Base-by-base conservation (phyloP, 208 protist species). In the Wallacemonas sp. region DNA sequence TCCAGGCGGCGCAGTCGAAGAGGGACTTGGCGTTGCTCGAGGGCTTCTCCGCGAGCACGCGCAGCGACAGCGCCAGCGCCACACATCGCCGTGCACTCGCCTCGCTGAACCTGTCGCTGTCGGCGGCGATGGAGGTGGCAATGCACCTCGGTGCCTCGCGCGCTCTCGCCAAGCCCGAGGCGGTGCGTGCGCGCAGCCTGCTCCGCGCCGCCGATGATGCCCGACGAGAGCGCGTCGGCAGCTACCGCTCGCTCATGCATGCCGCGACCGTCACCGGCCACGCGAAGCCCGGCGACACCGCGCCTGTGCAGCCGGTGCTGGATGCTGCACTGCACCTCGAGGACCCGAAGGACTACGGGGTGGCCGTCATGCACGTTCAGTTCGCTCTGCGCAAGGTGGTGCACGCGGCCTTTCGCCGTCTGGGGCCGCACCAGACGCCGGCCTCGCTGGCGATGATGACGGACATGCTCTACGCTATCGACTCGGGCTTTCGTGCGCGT, bases 381-480 rank as follows among this genome's bases (percentile, higher is more conserved):
- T 96, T 89, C 78, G 91, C 91, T 2, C 75, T 96, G 32, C 79
- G 84, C 50, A 96, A 96, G 61, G 76, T 93, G 22, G 79, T 96
- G 29, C 91, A 96, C 70, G 79, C 78, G 16, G 84, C 81, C 2
- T 72, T 92, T 66, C 90, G 90, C 1, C 84, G 84, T 1, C 71
- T 89, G 32, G 77, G 79, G 12, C 63, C 74, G 23, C 77, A 89
- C 44, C 83, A 90, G 33, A 70, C 69, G 18, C 77, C 90, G 10
- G 76, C 65, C 48, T 67, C 72, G 49, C 70, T 93, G 41, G 81
- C 76, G 1, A 85, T 86, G 42, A 89, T 92, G 78, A 67, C 81
- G 38, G 78, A 81, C 52, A 82, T 89, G 79, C 67, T 87, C 20
- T 42, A 74, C 57, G 65, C 77, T 55, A 62, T 85, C 3, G 84